Percentiles rank a stretch among this genome's conserved stretches.
phyloP scores from a whole-genome alignment of 768 basidiomycete genomes.

The Tylopilus subfusipes region DNA sequence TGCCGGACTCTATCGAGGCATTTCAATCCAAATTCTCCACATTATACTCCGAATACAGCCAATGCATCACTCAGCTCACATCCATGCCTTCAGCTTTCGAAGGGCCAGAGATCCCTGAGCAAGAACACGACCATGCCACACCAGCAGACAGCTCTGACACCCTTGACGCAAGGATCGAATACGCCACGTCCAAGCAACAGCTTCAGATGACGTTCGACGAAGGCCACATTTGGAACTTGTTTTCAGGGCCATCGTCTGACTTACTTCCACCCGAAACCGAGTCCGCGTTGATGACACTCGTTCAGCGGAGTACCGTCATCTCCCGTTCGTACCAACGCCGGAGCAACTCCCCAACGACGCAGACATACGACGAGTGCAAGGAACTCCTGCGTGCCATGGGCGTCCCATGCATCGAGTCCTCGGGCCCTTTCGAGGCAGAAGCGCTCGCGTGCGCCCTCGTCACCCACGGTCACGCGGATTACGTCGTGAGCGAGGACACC shows the following conservation, averaged over 20 bases:
- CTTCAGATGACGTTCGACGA: slow-evolving; percentile 58
- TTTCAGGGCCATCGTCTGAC: slow-evolving; percentile 26
- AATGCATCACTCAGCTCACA: slow-evolving; percentile 43
- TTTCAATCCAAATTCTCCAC: slow-evolving; percentile 39
- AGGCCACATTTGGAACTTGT: slow-evolving; percentile 52
- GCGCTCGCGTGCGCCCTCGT: slow-evolving; percentile 80
- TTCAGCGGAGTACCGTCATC: slow-evolving; percentile 52
- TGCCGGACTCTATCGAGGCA: slow-evolving; percentile 22
- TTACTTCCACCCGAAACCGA: slow-evolving; percentile 19
- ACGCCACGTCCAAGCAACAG: slow-evolving; percentile 61
- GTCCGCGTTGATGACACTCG: slow-evolving; percentile 32
- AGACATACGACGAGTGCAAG: slow-evolving; percentile 69
- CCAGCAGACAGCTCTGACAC: slow-evolving; percentile 18
- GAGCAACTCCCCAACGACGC: slow-evolving; percentile 53
- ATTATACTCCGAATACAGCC: slow-evolving; percentile 49
- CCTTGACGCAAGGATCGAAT: slow-evolving; percentile 38
- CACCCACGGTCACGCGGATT: slow-evolving; percentile 72
- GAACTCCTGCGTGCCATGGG: slow-evolving; percentile 76
- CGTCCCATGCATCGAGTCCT: slow-evolving; percentile 68
- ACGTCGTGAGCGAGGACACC: slow-evolving; percentile 88
- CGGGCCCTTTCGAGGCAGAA: slow-evolving; percentile 78
- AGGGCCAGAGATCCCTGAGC: slow-evolving; percentile 12
- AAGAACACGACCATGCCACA: neutral
- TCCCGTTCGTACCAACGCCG: slow-evolving; percentile 65
- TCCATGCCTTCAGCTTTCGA: slow-evolving; percentile 35